Evolutionary conservation across 306 rosid species (phyloP).

Genomic region (Cicer bijugum): DNA sequence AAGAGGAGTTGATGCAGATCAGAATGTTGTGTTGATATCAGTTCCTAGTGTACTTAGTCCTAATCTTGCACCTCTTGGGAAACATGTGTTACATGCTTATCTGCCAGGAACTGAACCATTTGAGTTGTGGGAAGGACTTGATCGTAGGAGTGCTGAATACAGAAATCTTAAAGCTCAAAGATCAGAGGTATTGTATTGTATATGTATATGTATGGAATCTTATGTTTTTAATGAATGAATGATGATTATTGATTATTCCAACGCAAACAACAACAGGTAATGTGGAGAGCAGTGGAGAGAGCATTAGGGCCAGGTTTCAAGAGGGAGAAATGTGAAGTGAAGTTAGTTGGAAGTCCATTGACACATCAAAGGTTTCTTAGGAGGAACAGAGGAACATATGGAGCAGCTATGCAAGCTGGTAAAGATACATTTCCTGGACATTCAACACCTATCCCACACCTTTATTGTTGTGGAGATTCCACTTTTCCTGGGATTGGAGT

Average conservation of each 20-base stretch:
- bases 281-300: slow-evolving; percentile 93
- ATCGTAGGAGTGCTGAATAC: slow-evolving; percentile 76
- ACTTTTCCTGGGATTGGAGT: slow-evolving; percentile 98
- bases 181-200: slow-evolving; percentile 65
- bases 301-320: slow-evolving; percentile 75
- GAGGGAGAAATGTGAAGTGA: slow-evolving; percentile 86
- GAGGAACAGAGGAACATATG: slow-evolving; percentile 74
- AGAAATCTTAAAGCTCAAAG: slow-evolving; percentile 77
- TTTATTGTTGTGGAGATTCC: slow-evolving; percentile 90
- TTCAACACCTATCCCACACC: slow-evolving; percentile 72
- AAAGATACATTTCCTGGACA: slow-evolving; percentile 71
- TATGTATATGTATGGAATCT: background rate
- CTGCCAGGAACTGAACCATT: slow-evolving; percentile 91
- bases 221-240: background rate
- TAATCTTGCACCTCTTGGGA: slow-evolving; percentile 79
- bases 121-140: slow-evolving; percentile 87
- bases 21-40: slow-evolving; percentile 91
- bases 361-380: slow-evolving; percentile 80
- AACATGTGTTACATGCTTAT: slow-evolving; percentile 89
- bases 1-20: slow-evolving; percentile 94
- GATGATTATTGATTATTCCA: background rate
- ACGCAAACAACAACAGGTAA: slow-evolving; percentile 48
- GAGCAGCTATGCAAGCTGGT: slow-evolving; percentile 84
- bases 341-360: slow-evolving; percentile 79
- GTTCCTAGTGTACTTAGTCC: slow-evolving; percentile 88